phyloP scores from a whole-genome alignment of 2,329 filamentous ascomycete genomes.

The Fusarium irregulare region DNA sequence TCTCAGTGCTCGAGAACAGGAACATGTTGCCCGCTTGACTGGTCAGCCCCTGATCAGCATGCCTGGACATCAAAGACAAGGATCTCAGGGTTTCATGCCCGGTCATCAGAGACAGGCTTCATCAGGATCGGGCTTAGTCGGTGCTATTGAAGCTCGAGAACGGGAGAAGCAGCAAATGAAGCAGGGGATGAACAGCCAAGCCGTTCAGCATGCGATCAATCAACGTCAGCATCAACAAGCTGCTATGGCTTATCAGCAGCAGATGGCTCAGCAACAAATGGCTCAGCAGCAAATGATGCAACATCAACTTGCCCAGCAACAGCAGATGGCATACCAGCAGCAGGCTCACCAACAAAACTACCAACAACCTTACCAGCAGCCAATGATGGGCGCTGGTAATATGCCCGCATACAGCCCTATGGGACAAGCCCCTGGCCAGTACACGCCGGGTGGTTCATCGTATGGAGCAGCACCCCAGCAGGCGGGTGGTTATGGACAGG shows the following conservation, averaged over 20 bases:
- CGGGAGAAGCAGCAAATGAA: conserved; percentile 79
- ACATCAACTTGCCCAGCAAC: conserved; percentile 44
- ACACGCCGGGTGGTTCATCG: conserved; percentile 32
- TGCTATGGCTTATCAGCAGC: conserved; percentile 46
- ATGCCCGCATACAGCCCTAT: conserved; percentile 44
- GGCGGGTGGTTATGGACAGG: conserved; percentile 32
- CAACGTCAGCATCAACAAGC: conserved; percentile 37
- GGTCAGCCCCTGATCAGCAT: conserved; percentile 80
- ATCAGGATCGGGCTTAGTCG: conserved; percentile 73
- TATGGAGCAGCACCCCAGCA: conserved; percentile 43
- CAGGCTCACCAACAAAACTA: conserved; percentile 57
- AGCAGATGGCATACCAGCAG: conserved; percentile 56
- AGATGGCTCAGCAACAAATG: conserved; percentile 63
- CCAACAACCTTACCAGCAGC: conserved; percentile 40
- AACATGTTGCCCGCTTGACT: conserved; percentile 86
- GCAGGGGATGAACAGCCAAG: conserved; percentile 66
- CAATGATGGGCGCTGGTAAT: conserved; percentile 43
- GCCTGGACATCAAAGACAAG: conserved; percentile 62
- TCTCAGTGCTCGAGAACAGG: conserved; percentile 88
- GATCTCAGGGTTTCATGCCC: conserved; percentile 67
- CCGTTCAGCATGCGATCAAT: conserved; percentile 38
- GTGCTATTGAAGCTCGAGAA: conserved; percentile 82
- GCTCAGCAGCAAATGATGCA: conserved; percentile 46
- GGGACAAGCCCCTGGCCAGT: conserved; percentile 38
- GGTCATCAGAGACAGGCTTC: conserved; percentile 63